phyloP scores from a whole-genome alignment of 805 yeast genomes.

The Limtongia smithiae region DNA sequence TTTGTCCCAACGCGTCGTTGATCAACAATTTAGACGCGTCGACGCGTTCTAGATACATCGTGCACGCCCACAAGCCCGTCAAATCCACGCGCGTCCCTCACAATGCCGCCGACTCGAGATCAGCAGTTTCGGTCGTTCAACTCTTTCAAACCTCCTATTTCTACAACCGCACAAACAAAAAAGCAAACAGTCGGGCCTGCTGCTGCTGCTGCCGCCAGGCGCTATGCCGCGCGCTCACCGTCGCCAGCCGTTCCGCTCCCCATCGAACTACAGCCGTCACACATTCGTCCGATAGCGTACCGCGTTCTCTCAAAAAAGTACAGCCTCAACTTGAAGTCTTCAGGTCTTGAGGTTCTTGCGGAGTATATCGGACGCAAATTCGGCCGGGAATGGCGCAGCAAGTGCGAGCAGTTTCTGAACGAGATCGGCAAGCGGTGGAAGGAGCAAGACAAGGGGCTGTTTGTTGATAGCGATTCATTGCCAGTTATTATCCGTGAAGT shows the following conservation, averaged over 20 bases:
- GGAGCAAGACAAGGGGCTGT: slow-evolving; percentile 80
- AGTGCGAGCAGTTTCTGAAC: slow-evolving; percentile 64
- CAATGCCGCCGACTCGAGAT: too few species aligned
- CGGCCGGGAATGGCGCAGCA: slow-evolving; percentile 83
- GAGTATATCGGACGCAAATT: slow-evolving; percentile 69
- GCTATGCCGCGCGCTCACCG: slow-evolving; percentile 15
- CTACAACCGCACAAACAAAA: background rate
- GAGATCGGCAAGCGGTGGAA: slow-evolving; percentile 81
- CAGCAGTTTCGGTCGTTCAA: slow-evolving; percentile 1
- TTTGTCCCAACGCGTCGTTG: background rate
- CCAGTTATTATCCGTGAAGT: slow-evolving; percentile 61
- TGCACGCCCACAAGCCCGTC: background rate
- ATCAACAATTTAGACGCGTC: background rate
- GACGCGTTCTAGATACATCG: background rate
- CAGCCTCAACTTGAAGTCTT: slow-evolving; percentile 83
- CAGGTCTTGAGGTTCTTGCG: slow-evolving; percentile 71
- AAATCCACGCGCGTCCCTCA: too few species aligned
- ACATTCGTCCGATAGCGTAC: slow-evolving; percentile 87
- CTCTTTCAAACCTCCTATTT: slow-evolving; percentile 10
- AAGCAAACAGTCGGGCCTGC: too few species aligned
- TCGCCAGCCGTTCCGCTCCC: slow-evolving; percentile 47
- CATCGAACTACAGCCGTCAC: slow-evolving; percentile 70
- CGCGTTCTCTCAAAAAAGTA: slow-evolving; percentile 86
- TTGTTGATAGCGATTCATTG: slow-evolving; percentile 73
- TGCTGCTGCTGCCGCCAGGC: background rate